phyloP scores from a whole-genome alignment of 2,329 filamentous ascomycete genomes.

The Aspergillus latus region DNA sequence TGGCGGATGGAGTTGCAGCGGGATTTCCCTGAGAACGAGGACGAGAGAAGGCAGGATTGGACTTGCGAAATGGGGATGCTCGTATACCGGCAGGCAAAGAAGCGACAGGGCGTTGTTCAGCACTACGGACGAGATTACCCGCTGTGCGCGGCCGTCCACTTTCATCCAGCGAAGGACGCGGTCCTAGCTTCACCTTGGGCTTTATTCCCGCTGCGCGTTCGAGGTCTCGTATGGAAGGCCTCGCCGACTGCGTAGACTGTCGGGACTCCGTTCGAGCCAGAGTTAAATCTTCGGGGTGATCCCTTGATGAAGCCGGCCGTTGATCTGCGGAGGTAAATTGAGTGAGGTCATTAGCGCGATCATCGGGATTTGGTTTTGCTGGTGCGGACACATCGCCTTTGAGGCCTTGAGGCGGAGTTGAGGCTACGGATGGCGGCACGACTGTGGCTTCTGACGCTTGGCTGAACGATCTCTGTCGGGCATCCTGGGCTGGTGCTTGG shows the following conservation, averaged over 20 bases:
- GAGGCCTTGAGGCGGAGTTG: slow-evolving; percentile 17
- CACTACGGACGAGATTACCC: slow-evolving; percentile 45
- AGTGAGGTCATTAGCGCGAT: slow-evolving; percentile 11
- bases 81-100: slow-evolving; percentile 80
- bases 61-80: slow-evolving; percentile 52
- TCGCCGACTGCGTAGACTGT: slow-evolving; percentile 42
- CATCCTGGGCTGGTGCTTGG: slow-evolving; percentile 21
- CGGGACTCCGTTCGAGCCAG: slow-evolving; percentile 37
- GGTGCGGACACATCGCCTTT: slow-evolving; percentile 20
- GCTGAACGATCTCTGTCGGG: slow-evolving; percentile 30
- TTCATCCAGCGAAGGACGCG: slow-evolving; percentile 69
- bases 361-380: slow-evolving; percentile 12
- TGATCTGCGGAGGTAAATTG: slow-evolving; percentile 15
- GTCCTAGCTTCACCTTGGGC: slow-evolving; percentile 81
- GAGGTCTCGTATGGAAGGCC: slow-evolving; percentile 47
- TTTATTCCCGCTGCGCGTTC: slow-evolving; percentile 40
- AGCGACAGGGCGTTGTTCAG: slow-evolving; percentile 68
- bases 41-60: slow-evolving; percentile 48
- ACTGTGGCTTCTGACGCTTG: slow-evolving; percentile 38
- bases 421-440: slow-evolving; percentile 28
- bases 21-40: slow-evolving; percentile 47
- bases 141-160: slow-evolving; percentile 62
- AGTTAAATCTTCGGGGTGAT: slow-evolving; percentile 36
- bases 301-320: slow-evolving; percentile 21
- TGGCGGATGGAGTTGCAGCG: slow-evolving; percentile 30